These are phyloP conservation scores for Pseudonitzschia multiseries DNA, from an alignment of 108 stramenopile genomes.

Conservation along the genomic window DNA sequence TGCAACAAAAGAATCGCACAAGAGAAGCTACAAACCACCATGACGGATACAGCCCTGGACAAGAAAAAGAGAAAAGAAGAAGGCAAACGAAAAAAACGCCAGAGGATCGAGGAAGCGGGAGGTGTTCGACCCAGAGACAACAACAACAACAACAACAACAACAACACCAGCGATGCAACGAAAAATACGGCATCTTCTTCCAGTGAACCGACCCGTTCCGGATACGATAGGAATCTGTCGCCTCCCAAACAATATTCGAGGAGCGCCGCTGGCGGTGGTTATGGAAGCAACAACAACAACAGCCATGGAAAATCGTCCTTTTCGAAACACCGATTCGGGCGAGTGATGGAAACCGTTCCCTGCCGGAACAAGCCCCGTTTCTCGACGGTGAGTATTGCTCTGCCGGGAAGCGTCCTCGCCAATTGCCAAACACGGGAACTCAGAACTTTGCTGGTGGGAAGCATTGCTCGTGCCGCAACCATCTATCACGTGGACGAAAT, in stretches of 20 bases:
- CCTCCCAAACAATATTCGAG: neutral
- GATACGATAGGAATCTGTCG: neutral
- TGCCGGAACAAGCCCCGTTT: slow-evolving; percentile 68
- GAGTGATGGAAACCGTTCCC: slow-evolving; percentile 84
- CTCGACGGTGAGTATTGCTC: slow-evolving; percentile 91
- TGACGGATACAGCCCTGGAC: neutral
- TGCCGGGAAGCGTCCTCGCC: slow-evolving; percentile 90
- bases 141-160: too few species aligned
- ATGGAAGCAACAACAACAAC: neutral
- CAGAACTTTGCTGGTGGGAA: slow-evolving; percentile 89
- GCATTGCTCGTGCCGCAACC: slow-evolving; percentile 93
- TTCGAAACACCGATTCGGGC: slow-evolving; percentile 71
- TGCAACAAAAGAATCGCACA: too few species aligned
- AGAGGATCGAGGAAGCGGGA: slow-evolving; percentile 53
- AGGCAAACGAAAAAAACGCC: slow-evolving; percentile 43
- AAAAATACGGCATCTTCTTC: neutral
- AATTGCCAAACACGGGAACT: slow-evolving; percentile 94
- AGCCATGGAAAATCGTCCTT: slow-evolving; percentile 9
- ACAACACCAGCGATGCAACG: neutral
- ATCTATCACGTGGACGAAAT: slow-evolving; percentile 97
- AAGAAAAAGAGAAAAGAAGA: slow-evolving; percentile 45
- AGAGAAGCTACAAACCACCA: neutral
- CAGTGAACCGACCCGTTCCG: neutral
- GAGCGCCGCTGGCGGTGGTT: neutral
- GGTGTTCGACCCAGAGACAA: slow-evolving; percentile 50